Evolutionary conservation across 2,329 filamentous ascomycete genomes (phyloP).

Genomic region (Neonectria neomacrospora): DNA sequence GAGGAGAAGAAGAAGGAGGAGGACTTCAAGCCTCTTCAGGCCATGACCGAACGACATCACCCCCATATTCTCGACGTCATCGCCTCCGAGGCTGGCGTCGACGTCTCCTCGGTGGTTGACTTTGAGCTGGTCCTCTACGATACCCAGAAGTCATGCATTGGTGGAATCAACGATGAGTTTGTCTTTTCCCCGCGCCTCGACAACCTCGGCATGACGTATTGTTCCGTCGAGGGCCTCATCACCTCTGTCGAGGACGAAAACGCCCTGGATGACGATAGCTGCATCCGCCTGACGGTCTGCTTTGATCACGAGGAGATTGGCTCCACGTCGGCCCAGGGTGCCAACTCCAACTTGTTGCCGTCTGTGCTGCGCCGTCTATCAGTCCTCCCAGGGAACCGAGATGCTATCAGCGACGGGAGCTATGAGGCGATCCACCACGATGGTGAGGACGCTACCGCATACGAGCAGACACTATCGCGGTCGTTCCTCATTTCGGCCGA

Average conservation of each 20-base stretch:
- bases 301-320: slow-evolving; percentile 99
- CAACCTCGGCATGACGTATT: slow-evolving; percentile 97
- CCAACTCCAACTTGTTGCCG: slow-evolving; percentile 90
- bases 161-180: slow-evolving; percentile 91
- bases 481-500: slow-evolving; percentile 97
- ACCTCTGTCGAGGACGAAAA: slow-evolving; percentile 74
- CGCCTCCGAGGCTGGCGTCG: slow-evolving; percentile 79
- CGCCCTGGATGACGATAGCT: slow-evolving; percentile 78
- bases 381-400: slow-evolving; percentile 74
- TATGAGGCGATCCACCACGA: slow-evolving; percentile 69
- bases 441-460: slow-evolving; percentile 78
- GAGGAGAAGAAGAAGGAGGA: slow-evolving; percentile 56
- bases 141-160: slow-evolving; percentile 88
- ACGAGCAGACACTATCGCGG: slow-evolving; percentile 89
- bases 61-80: slow-evolving; percentile 87
- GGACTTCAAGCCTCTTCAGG: slow-evolving; percentile 79
- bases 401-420: slow-evolving; percentile 72
- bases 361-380: slow-evolving; percentile 88
- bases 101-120: slow-evolving; percentile 80
- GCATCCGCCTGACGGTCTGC: slow-evolving; percentile 90
- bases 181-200: slow-evolving; percentile 96
- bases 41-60: slow-evolving; percentile 86
- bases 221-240: slow-evolving; percentile 86
- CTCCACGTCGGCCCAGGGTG: slow-evolving; percentile 90
- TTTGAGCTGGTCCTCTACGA: slow-evolving; percentile 99